Percentiles rank a stretch among this genome's conserved stretches.
Evolutionary conservation across 495 filamentous ascomycete genomes (phyloP).

Genomic region (Aspergillus avenaceus): DNA sequence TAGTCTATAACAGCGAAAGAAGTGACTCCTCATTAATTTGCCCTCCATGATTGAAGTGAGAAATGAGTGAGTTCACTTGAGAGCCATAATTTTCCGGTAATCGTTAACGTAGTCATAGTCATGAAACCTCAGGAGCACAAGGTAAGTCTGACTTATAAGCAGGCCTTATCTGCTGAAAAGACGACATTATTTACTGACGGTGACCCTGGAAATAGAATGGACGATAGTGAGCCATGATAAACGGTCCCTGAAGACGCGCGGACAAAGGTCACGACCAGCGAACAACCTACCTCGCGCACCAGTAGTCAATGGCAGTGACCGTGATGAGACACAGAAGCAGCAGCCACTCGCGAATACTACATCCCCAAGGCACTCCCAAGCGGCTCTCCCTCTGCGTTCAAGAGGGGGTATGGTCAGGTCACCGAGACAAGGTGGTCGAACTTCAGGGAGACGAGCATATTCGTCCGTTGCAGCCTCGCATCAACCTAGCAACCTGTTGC

Average conservation of each 20-base stretch:
- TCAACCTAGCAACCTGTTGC: slow-evolving; percentile 8
- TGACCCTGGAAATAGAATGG: slow-evolving; percentile 14
- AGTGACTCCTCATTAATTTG: too few species aligned
- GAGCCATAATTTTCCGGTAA: not conserved
- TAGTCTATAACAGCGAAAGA: too few species aligned
- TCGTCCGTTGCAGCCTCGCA: not conserved
- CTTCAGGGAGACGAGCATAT: slow-evolving; percentile 2
- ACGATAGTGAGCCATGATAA: slow-evolving; percentile 15
- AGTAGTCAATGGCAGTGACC: not conserved
- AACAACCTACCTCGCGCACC: not conserved
- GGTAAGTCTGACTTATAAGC: slow-evolving; percentile 8
- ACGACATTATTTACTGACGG: not conserved
- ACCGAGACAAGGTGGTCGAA: slow-evolving; percentile 1
- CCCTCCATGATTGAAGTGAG: not conserved
- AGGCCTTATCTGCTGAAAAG: too few species aligned
- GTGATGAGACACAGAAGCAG: slow-evolving; percentile 1
- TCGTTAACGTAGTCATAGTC: slow-evolving; percentile 11
- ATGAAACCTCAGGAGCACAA: slow-evolving; percentile 19
- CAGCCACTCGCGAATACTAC: not conserved
- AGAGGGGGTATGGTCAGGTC: too few species aligned
- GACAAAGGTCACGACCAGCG: not conserved
- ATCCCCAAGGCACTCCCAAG: not conserved
- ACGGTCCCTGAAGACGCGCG: not conserved
- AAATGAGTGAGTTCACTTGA: slow-evolving; percentile 10
- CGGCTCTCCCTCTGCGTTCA: not conserved